Evolutionary conservation across 1,284 basidiomycete species (phyloP), one percentile per base, ranked within the genome.

Genomic region (Tylopilus orsonianus): DNA sequence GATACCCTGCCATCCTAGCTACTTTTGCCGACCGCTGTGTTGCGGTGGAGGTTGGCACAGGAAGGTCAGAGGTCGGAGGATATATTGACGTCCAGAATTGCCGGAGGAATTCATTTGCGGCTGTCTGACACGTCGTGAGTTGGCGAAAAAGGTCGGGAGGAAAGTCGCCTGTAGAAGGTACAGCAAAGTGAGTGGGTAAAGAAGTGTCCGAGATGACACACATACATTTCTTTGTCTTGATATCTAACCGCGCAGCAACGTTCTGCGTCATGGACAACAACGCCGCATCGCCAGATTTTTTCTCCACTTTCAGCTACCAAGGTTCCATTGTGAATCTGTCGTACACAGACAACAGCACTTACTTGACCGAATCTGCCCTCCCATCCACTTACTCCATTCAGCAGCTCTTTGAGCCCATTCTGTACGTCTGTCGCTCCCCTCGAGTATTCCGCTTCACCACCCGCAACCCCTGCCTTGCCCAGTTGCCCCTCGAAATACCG

Each of bases 81-180:
- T 95, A 87, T 42, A 92, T 80, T 1, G 93, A 81, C 9, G 87
- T 79, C 94, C 95, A 99, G 64, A 94, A 98, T 64, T 98, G 96
- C 9, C 96, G 83, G 9, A 99, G 75, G 66, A 98, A 97, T 68
- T 99, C 96, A 57, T 92, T 94, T 2, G 94, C 88, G 1, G 94
- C 87, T 0, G 92, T 93, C 62, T 97, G 93, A 58, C 90, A 90
- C 0, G 90, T 89, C 8, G 83, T 82, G 78, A 97, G 87, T 64
- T 91, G 85, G 43, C 83, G 76, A 56, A 91, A 83, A 19, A 97
- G 71, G 2, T 72, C 72, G 24, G 89, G 83, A 0, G 95, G 93
- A 20, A 98, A 82, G 24, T 89, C 84, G 49, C 82, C 91, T 93
- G 55, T 29, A 23, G 8, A 34, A 13, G 3, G 6, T 12, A 37